Base-by-base conservation (phyloP, 345 rosid genomes). In the Boechera retrofracta region DNA sequence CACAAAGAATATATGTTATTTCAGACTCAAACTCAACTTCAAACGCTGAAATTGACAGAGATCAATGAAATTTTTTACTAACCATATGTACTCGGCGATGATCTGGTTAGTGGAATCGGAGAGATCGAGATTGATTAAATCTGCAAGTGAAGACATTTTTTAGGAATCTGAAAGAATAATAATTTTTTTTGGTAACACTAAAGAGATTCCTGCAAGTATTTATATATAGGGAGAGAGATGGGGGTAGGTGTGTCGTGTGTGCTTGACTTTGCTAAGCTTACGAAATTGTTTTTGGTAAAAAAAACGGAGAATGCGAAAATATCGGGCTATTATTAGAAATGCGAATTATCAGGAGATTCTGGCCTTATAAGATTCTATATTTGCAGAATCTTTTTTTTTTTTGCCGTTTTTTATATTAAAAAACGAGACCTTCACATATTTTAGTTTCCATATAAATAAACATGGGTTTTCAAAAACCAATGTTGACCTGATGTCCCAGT, bases 81-180 rank as follows among this genome's bases (percentile, higher is more conserved):
- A 91, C 97, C 96, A 92, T 54, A 90, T 78, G 76, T 92, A 92
- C 71, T 92, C 97, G 41, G 97, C 96, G 41, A 90, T 86, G 85
- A 92, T 82, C 72, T 90, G 85, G 10, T 87, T 83, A 2, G 91
- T 81, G 59, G 87, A 32, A 0, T 85, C 88, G 1, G 85, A 74
- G 69, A 90, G 89, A 55, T 92, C 60, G 57, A 92, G 82, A 82
- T 88, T 90, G 84, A 90, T 66, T 42, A 92, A 82, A 83, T 86
- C 94, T 41, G 70, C 59, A 54, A 92, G 91, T 15, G 76, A 62
- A 56, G 92, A 73, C 97, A 89, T 91, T 67, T 69, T 12, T 16
- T 6, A 70, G 33, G 63, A 74, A 41, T 57, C 71, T 61, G 21
- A 10, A 3, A 10, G 4, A 35, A 33, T 5, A 33, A 4, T 31